Base-by-base conservation (phyloP, 306 rosid species). In the Acacia acuminata region DNA sequence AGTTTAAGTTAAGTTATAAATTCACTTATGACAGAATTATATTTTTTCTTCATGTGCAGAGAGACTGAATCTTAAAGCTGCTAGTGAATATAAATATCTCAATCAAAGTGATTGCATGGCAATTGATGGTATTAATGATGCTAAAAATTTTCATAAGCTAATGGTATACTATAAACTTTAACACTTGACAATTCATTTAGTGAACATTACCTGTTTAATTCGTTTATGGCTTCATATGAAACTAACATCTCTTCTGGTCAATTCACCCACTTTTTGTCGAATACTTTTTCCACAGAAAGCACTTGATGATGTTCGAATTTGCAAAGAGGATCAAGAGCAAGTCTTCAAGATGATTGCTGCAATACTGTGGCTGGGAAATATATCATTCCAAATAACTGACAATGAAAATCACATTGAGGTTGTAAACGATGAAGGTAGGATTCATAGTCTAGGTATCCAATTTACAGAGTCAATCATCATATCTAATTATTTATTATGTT, bases 361-460 rank as follows among this genome's bases (percentile, higher is more conserved):
- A 50, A 84, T 96, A 47, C 77, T 96, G 66, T 96, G 99, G 99
- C 81, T 96, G 61, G 99, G 99, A 86, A 96, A 96, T 87, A 92
- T 94, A 81, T 88, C 99, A 85, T 96, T 96, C 82, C 56, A 75
- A 81, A 81, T 64, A 55, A 77, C 72, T 73, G 93, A 94, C 82
- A 87, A 88, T 85, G 99, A 88, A 82, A 91, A 90, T 86, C 90
- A 91, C 75, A 88, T 89, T 77, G 94, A 94, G 81, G 98, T 96
- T 79, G 77, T 90, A 73, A 87, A 86, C 38, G 92, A 89, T 86
- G 99, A 96, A 87, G 99, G 99, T 96, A 88, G 83, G 79, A 67
- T 68, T 61, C 38, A 65, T 40, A 61, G 44, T 45, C 58, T 84
- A 77, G 20, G 65, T 63, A 64, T 82, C 60, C 13, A 24, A 10